Conservation (phyloP, 805 yeast genomes). For the Barnettozyma botsteinii region DNA sequence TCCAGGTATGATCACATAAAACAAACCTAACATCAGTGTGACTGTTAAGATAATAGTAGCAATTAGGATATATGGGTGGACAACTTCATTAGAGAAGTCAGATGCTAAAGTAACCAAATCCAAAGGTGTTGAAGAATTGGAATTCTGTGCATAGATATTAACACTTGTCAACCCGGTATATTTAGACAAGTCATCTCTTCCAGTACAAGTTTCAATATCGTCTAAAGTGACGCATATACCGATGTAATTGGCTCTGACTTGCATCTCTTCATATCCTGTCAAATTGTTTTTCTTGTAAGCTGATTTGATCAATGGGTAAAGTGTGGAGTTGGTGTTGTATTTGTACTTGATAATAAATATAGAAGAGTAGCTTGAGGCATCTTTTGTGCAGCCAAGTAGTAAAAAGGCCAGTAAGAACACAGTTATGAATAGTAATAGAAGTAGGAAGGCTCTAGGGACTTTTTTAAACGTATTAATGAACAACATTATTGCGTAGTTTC, state of each 20-base stretch:
- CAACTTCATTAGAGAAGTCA: slow-evolving; percentile 37
- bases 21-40: slow-evolving; percentile 33
- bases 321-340: slow-evolving; percentile 41
- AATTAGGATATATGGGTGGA: slow-evolving; percentile 52
- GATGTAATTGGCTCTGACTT: slow-evolving; percentile 48
- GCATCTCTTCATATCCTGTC: slow-evolving; percentile 34
- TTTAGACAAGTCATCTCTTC: slow-evolving; percentile 25
- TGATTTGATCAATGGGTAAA: slow-evolving; percentile 34
- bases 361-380: slow-evolving; percentile 37
- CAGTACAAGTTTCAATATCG: slow-evolving; percentile 32
- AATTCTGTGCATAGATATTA: slow-evolving; percentile 28
- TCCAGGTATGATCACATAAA: slow-evolving; percentile 43
- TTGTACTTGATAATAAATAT: slow-evolving; percentile 44
- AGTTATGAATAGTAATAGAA: slow-evolving; percentile 40
- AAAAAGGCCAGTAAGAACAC: slow-evolving; percentile 49
- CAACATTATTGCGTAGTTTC: slow-evolving; percentile 5
- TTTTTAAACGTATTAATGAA: slow-evolving; percentile 28
- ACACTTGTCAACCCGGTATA: slow-evolving; percentile 29
- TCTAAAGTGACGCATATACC: slow-evolving; percentile 46
- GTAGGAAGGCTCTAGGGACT: slow-evolving; percentile 37
- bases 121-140: slow-evolving; percentile 30
- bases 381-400: slow-evolving; percentile 47
- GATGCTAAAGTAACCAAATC: slow-evolving; percentile 44
- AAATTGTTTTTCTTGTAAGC: slow-evolving; percentile 31
- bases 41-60: slow-evolving; percentile 41